Evolutionary conservation across 2,329 filamentous ascomycete genomes (phyloP).

Genomic region (Fusarium cyanostomum): DNA sequence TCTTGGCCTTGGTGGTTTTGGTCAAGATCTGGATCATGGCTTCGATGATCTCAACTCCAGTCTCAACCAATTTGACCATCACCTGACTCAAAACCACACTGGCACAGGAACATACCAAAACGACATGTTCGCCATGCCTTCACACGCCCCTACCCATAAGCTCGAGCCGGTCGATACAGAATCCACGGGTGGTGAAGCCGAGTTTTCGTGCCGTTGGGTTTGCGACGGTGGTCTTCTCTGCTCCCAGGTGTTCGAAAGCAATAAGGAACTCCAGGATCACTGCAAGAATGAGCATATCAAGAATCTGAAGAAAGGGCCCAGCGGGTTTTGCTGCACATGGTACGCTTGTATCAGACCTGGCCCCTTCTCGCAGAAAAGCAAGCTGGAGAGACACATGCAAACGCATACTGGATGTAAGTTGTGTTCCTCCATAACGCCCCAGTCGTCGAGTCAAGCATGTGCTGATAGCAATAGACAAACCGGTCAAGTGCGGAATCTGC

Average conservation of each 20-base stretch:
- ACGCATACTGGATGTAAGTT: conserved; percentile 71
- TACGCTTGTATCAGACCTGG: conserved; percentile 62
- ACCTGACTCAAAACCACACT: conserved; percentile 7
- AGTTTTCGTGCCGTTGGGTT: conserved; percentile 50
- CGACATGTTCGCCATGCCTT: conserved; percentile 3
- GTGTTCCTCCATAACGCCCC: background rate
- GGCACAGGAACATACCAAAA: conserved; percentile 4
- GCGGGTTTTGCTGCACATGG: conserved; percentile 66
- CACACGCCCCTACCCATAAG: conserved; percentile 18
- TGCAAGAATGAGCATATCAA: conserved; percentile 62
- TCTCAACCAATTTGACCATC: conserved; percentile 15
- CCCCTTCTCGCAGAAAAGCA: conserved; percentile 68
- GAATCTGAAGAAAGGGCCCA: conserved; percentile 53
- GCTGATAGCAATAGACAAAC: conserved; percentile 60
- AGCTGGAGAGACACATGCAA: conserved; percentile 72
- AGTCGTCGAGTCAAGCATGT: conserved; percentile 1
- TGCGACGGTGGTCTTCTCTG: conserved; percentile 43
- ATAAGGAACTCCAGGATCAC: conserved; percentile 65
- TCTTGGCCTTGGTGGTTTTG: conserved; percentile 14
- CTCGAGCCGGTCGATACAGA: conserved; percentile 21
- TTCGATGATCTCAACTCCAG: conserved; percentile 12
- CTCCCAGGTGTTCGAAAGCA: conserved; percentile 50
- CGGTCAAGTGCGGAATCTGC: conserved; percentile 66
- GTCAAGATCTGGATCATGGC: conserved; percentile 13
- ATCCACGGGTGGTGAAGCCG: conserved; percentile 34